Percentiles rank a stretch among this genome's conserved stretches.
Evolutionary conservation across 1,139 yeast genomes (phyloP).

Genomic region (Candida pseudocylindracea): DNA sequence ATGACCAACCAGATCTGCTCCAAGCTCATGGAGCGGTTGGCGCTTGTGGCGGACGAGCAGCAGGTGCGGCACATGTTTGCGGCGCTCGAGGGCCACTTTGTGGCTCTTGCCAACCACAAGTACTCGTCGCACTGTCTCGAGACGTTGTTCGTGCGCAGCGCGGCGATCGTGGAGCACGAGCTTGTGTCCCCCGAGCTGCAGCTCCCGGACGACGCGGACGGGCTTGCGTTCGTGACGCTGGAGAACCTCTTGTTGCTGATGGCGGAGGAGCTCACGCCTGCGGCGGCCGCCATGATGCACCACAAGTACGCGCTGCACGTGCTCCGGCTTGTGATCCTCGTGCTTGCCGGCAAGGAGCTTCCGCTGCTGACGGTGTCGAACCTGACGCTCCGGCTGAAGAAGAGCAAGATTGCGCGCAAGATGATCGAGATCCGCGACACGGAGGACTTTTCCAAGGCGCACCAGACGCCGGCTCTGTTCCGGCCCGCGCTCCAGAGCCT

Average conservation of each 20-base stretch:
- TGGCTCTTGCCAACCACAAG: conserved; percentile 63
- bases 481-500: conserved; percentile 31
- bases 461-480: conserved; percentile 55
- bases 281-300: conserved; percentile 30
- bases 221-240: conserved; percentile 14
- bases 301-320: conserved; percentile 85
- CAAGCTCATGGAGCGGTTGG: conserved; percentile 69
- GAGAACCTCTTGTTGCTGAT: conserved; percentile 38
- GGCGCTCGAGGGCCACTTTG: conserved; percentile 50
- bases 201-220: conserved; percentile 10
- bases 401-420: conserved; percentile 76
- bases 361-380: conserved; percentile 60
- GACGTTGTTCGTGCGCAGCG: conserved; percentile 56
- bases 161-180: conserved; percentile 61
- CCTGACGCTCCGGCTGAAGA: conserved; percentile 65
- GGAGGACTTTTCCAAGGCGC: conserved; percentile 40
- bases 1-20: conserved; percentile 93
- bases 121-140: conserved; percentile 90
- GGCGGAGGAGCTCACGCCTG: conserved; percentile 45
- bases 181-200: conserved; percentile 11
- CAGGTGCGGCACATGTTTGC: conserved; percentile 47
- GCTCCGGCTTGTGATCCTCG: conserved; percentile 44
- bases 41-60: conserved; percentile 37
- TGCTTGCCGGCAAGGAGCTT: conserved; percentile 55
- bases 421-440: conserved; percentile 76